Conservation (phyloP, 345 rosid genomes). For the Syzygium jambos region DNA sequence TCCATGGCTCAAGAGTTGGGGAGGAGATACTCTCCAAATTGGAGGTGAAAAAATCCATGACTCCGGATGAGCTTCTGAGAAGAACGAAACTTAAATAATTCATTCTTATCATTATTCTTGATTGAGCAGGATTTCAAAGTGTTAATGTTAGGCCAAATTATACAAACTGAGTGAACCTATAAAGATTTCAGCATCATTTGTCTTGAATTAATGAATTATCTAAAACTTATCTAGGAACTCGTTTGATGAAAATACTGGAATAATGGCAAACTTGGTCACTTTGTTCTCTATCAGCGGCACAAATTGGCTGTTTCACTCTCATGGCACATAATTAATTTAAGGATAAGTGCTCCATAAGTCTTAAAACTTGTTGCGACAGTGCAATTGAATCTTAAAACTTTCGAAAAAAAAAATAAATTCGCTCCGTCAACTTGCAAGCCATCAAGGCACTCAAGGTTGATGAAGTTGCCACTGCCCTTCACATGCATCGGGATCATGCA, state of each 20-base stretch:
- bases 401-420: background rate
- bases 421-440: conserved; percentile 41
- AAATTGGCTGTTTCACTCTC: background rate
- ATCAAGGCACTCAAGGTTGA: conserved; percentile 83
- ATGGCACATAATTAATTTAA: background rate
- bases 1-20: background rate
- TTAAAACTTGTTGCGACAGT: accelerated
- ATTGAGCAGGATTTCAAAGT: conserved; percentile 24
- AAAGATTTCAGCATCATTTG: background rate
- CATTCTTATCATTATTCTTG: no score
- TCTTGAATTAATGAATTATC: background rate
- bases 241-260: background rate
- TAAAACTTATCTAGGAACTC: background rate
- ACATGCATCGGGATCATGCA: conserved; percentile 4
- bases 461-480: conserved; percentile 60
- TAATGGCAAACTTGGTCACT: background rate
- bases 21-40: background rate
- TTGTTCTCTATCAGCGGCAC: accelerated
- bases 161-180: background rate
- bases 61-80: background rate
- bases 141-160: background rate
- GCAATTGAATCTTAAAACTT: accelerated
- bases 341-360: accelerated
- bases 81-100: background rate
- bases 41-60: background rate